phyloP scores from a whole-genome alignment of 2,329 filamentous ascomycete species.

The Verticillium longisporum region DNA sequence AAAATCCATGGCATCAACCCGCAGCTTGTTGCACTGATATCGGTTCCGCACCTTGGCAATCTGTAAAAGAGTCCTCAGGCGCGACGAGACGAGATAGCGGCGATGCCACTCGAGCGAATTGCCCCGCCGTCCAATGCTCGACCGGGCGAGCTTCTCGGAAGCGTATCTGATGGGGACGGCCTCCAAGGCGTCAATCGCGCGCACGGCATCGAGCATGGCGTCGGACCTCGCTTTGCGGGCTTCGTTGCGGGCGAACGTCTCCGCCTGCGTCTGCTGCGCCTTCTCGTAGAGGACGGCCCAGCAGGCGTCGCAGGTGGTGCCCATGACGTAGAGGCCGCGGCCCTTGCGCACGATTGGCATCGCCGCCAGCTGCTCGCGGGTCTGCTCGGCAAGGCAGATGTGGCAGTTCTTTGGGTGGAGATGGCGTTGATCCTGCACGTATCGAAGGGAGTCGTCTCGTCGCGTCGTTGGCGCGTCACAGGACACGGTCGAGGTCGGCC shows the following conservation, averaged over 20 bases:
- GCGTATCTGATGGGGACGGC: background rate
- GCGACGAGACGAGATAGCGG: background rate
- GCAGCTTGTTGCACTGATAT: background rate
- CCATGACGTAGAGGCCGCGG: background rate
- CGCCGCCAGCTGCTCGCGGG: background rate
- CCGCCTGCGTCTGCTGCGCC: background rate
- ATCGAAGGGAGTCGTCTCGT: background rate
- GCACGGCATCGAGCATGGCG: background rate
- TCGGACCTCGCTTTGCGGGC: background rate
- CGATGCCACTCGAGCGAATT: background rate
- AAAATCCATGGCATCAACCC: background rate
- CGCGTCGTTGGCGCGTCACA: background rate
- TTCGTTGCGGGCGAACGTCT: background rate
- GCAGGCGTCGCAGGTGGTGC: background rate
- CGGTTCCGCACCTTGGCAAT: background rate
- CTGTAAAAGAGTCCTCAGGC: background rate
- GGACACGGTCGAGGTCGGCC: background rate
- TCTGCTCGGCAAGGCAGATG: background rate
- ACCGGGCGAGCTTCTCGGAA: background rate
- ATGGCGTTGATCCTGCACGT: background rate
- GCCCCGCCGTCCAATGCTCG: background rate
- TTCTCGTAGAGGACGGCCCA: background rate
- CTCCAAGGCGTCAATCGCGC: background rate
- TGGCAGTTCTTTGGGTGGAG: background rate
- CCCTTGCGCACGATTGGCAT: background rate